phyloP scores from a whole-genome alignment of 345 rosid genomes.

The Conringia planisiliqua region DNA sequence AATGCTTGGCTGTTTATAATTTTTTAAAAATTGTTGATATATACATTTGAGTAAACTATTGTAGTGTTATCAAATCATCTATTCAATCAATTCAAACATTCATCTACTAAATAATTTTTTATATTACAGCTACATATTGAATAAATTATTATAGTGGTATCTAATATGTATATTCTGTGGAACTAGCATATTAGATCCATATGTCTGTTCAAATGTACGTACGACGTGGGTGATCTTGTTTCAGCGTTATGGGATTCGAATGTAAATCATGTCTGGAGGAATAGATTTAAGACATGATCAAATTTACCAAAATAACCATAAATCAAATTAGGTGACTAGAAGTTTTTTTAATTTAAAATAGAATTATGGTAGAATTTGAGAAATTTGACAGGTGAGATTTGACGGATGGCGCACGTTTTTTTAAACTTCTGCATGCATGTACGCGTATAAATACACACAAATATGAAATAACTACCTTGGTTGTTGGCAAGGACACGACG shows the following conservation, averaged over 20 bases:
- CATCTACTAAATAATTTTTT: neutral
- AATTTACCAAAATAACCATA: neutral
- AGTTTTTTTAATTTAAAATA: neutral
- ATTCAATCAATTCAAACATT: neutral
- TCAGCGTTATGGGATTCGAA: neutral
- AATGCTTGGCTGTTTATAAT: too few species aligned
- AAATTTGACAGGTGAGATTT: conserved; percentile 30
- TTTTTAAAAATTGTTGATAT: too few species aligned
- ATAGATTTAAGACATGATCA: neutral
- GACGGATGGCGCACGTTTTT: conserved; percentile 27
- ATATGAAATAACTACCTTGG: conserved; percentile 17
- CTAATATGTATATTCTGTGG: neutral
- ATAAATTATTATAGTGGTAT: too few species aligned
- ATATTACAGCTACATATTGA: neutral
- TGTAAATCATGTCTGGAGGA: neutral
- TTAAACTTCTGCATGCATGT: neutral
- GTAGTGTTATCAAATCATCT: neutral
- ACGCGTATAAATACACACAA: neutral
- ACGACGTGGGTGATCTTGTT: neutral
- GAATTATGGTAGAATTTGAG: neutral
- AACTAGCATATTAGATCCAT: neutral
- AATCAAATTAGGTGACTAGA: neutral
- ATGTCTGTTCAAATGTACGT: neutral
- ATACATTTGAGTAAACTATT: too few species aligned
- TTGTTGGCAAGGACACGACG: conserved; percentile 13